phyloP scores from a whole-genome alignment of 352 stramenopile genomes.

The Pythium scleroteichum region DNA sequence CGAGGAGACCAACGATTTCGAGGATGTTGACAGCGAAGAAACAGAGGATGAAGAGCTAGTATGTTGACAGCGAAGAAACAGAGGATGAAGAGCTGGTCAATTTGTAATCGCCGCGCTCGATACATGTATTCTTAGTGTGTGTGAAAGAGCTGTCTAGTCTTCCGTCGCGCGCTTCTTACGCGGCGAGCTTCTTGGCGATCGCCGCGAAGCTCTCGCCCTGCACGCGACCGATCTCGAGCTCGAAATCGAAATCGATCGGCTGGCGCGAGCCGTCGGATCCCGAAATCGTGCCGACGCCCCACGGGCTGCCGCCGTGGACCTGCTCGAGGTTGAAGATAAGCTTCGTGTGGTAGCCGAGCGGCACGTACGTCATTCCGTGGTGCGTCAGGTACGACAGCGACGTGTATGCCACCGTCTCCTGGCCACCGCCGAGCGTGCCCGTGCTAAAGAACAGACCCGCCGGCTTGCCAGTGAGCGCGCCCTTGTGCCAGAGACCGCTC shows the following conservation, averaged over 20 bases:
- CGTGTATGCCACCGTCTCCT: slow-evolving; percentile 87
- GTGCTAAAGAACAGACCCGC: slow-evolving; percentile 87
- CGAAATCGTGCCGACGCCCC: slow-evolving; percentile 81
- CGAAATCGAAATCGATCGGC: slow-evolving; percentile 54
- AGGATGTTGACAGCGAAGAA: too few species aligned
- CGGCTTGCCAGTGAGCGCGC: slow-evolving; percentile 81
- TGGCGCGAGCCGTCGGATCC: slow-evolving; percentile 77
- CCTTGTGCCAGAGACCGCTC: slow-evolving; percentile 75
- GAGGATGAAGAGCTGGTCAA: too few species aligned
- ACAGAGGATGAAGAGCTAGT: too few species aligned
- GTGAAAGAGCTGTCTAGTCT: too few species aligned
- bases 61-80: too few species aligned
- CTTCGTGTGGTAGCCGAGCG: slow-evolving; percentile 63
- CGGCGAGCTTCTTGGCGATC: slow-evolving; percentile 77
- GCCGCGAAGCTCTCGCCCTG: slow-evolving; percentile 83
- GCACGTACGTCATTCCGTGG: slow-evolving; percentile 90
- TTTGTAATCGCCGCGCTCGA: too few species aligned
- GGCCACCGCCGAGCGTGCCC: slow-evolving; percentile 70
- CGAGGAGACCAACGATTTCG: too few species aligned
- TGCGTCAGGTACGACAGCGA: slow-evolving; percentile 80
- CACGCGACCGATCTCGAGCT: slow-evolving; percentile 66
- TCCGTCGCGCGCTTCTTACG: too few species aligned
- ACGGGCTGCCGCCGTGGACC: slow-evolving; percentile 69
- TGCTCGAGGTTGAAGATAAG: slow-evolving; percentile 71
- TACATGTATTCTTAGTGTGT: too few species aligned